Percentiles rank a stretch among this genome's conserved stretches.
Evolutionary conservation across 164 flowering plant species (phyloP).

Genomic region (Akebia trifoliata): DNA sequence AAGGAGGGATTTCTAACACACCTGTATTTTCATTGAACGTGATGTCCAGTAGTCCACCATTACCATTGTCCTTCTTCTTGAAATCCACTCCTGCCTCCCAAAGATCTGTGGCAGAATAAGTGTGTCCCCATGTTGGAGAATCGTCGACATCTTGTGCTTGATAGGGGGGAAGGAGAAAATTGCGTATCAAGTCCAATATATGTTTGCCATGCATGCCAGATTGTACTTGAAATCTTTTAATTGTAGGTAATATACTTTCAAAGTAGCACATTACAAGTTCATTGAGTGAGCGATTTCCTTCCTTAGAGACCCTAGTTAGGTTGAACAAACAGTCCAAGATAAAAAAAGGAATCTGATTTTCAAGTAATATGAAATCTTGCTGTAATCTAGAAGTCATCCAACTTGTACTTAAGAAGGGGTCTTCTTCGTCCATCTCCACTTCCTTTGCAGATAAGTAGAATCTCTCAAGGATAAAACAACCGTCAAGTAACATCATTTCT

Average conservation of each 20-base stretch:
- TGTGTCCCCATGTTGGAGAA: not conserved
- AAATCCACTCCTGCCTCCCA: too few relatives aligned
- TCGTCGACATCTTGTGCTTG: not conserved
- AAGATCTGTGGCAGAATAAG: slow-evolving; percentile 7
- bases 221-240: not conserved
- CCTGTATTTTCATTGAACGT: not conserved
- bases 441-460: too few relatives aligned
- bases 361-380: slow-evolving; percentile 1
- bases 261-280: slow-evolving; percentile 6
- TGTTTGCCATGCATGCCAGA: not conserved
- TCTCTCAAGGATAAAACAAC: too few relatives aligned
- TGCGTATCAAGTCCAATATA: slow-evolving; percentile 5
- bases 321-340: not conserved
- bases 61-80: too few relatives aligned
- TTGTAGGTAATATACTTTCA: not conserved
- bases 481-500: too few relatives aligned
- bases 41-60: slow-evolving; percentile 7
- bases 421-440: too few relatives aligned
- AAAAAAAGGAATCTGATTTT: slow-evolving; percentile 13
- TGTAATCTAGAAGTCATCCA: slow-evolving; percentile 6
- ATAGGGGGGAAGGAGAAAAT: not conserved
- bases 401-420: slow-evolving; percentile 1
- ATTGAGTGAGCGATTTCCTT: not conserved
- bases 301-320: not conserved
- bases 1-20: slow-evolving; percentile 4